Evolutionary conservation across 2,329 filamentous ascomycete genomes (phyloP).

Genomic region (Bipolaris victoriae): DNA sequence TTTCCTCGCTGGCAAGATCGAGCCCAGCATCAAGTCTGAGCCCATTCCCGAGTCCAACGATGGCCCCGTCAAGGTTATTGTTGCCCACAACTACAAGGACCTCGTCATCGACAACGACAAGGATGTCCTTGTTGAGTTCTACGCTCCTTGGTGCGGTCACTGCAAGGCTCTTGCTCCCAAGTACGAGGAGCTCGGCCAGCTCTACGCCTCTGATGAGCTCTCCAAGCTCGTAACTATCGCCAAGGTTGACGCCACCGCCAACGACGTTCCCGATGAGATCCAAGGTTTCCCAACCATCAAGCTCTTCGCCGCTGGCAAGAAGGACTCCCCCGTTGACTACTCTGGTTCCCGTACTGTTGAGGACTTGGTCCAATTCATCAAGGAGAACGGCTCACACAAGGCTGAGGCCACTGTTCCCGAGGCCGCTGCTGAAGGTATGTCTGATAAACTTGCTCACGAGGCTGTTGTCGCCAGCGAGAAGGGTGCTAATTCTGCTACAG

Average conservation of each 20-base stretch:
- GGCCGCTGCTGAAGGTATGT: constrained; percentile 47
- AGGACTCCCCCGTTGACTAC: constrained; percentile 86
- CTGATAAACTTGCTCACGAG: constrained; percentile 51
- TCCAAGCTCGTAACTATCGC: constrained; percentile 69
- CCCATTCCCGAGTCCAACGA: constrained; percentile 93
- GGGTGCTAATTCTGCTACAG: constrained; percentile 43
- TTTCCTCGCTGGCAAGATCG: constrained; percentile 83
- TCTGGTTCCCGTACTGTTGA: constrained; percentile 85
- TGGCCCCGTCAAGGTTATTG: constrained; percentile 82
- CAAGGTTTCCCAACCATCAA: constrained; percentile 99
- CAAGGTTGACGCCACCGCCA: constrained; percentile 95
- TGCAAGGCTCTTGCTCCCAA: constrained; percentile 73
- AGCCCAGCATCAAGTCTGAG: constrained; percentile 98
- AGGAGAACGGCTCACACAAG: constrained; percentile 92
- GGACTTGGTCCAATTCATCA: constrained; percentile 89
- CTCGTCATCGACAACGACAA: constrained; percentile 92
- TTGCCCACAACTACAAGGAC: constrained; percentile 92
- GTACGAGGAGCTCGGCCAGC: constrained; percentile 67
- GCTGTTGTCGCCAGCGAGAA: constrained; percentile 47
- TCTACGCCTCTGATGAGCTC: constrained; percentile 60
- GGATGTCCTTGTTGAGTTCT: constrained; percentile 98
- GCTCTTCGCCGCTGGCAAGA: constrained; percentile 89
- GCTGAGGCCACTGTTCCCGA: constrained; percentile 64
- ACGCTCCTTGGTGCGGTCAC: constrained; percentile 83
- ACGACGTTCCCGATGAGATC: constrained; percentile 97